These are phyloP conservation scores for Leishmania martiniquensis DNA, from an alignment of 208 protist genomes.

Conservation along the genomic window DNA sequence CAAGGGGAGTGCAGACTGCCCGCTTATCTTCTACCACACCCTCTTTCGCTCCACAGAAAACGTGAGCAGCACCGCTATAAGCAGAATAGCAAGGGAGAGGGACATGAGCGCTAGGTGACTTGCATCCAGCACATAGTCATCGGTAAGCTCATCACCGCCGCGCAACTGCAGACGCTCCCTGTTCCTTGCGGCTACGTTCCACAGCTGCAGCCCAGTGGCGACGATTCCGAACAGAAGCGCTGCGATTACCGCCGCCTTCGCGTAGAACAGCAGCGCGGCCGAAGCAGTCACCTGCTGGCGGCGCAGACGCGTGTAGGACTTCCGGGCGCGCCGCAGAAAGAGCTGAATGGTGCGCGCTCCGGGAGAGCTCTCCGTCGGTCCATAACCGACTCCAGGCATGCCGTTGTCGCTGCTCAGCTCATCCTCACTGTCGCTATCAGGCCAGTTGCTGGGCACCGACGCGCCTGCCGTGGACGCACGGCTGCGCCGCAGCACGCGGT, in stretches of 20 bases:
- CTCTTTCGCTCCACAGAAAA: not conserved
- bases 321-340: conserved; percentile 20
- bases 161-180: not conserved
- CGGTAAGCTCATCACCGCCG: not conserved
- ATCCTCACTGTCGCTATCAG: conserved; percentile 12
- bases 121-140: not conserved
- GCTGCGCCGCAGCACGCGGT: conserved; percentile 13
- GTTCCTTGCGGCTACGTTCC: not conserved
- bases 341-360: conserved; percentile 22
- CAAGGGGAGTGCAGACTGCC: not conserved
- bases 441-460: conserved; percentile 5
- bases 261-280: not conserved
- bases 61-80: not conserved
- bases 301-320: conserved; percentile 15
- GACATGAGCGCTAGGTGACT: not conserved
- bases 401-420: not conserved
- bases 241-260: not conserved
- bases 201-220: conserved; percentile 5
- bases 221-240: not conserved
- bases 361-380: conserved; percentile 9
- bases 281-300: not conserved
- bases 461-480: not conserved
- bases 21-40: not conserved
- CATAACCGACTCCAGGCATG: not conserved
- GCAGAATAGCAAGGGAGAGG: not conserved